phyloP scores from a whole-genome alignment of 371 early-diverging fungal species.

The Rhizopus delemar region DNA sequence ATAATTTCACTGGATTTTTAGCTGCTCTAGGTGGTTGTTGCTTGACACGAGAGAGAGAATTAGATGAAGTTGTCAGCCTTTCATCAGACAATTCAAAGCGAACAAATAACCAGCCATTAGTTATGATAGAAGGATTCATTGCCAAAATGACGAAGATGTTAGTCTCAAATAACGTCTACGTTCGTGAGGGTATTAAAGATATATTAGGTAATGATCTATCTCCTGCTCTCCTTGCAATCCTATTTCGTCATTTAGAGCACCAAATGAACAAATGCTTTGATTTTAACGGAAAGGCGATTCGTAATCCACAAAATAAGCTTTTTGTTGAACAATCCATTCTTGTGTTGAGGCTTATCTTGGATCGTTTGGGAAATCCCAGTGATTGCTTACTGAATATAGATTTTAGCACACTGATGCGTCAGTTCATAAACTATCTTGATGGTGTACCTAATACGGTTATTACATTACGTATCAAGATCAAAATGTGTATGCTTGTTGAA shows the following conservation, averaged over 20 bases:
- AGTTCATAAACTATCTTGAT: conserved; percentile 78
- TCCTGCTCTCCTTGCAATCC: conserved; percentile 74
- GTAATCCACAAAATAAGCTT: conserved; percentile 75
- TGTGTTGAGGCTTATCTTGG: conserved; percentile 79
- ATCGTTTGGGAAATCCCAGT: conserved; percentile 69
- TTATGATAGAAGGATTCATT: conserved; percentile 76
- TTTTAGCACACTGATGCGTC: conserved; percentile 74
- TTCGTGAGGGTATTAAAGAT: conserved; percentile 87
- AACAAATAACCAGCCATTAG: conserved; percentile 39
- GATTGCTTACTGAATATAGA: conserved; percentile 79
- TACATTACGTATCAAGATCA: conserved; percentile 78
- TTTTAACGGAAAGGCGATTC: conserved; percentile 65
- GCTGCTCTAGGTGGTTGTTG: conserved; percentile 71
- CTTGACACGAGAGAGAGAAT: conserved; percentile 23
- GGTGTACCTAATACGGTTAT: conserved; percentile 59
- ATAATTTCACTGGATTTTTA: conserved; percentile 72
- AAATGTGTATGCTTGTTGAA: conserved; percentile 83
- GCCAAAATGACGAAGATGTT: conserved; percentile 80
- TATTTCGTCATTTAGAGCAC: conserved; percentile 73
- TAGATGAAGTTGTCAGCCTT: conserved; percentile 1
- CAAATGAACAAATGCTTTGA: conserved; percentile 74
- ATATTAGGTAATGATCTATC: conserved; percentile 83
- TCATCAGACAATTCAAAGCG: conserved; percentile 6
- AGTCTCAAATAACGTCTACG: conserved; percentile 80
- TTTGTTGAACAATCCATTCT: conserved; percentile 86